These are phyloP conservation scores for Aaosphaeria pasadenensis DNA, from an alignment of 2,329 filamentous ascomycete species.

Conservation along the genomic window DNA sequence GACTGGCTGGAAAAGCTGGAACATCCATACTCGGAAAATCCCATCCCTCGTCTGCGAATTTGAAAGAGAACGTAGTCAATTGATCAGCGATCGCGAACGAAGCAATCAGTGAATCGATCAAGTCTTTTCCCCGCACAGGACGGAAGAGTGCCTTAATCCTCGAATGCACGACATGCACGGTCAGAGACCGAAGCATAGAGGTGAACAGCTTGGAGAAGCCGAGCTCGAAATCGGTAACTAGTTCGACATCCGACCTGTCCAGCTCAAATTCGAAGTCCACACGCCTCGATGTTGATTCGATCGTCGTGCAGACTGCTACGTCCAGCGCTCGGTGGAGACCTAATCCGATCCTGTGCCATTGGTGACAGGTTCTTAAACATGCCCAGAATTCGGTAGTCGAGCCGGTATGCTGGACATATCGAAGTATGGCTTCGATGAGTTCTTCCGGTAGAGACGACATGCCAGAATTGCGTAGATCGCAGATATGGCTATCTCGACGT, in stretches of 20 bases:
- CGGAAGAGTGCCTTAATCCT: slow-evolving; percentile 2
- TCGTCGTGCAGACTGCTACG: slow-evolving; percentile 2
- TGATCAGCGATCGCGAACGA: slow-evolving; percentile 1
- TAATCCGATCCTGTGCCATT: slow-evolving; percentile 12
- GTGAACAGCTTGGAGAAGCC: slow-evolving; percentile 7
- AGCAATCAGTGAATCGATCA: slow-evolving; percentile 4
- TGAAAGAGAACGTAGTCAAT: slow-evolving; percentile 10
- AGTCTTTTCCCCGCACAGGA: not conserved
- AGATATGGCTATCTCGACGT: too few relatives aligned
- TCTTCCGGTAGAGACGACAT: slow-evolving; percentile 7
- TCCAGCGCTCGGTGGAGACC: slow-evolving; percentile 6
- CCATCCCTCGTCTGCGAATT: slow-evolving; percentile 10
- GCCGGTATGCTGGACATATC: slow-evolving; percentile 2
- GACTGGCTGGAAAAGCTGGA: slow-evolving; percentile 8
- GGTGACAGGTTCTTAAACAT: slow-evolving; percentile 7
- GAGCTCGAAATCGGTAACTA: slow-evolving; percentile 1
- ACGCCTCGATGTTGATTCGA: slow-evolving; percentile 9
- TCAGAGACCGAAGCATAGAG: slow-evolving; percentile 8
- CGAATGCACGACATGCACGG: slow-evolving; percentile 8
- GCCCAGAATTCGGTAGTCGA: slow-evolving; percentile 3
- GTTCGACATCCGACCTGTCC: not conserved
- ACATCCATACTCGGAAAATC: slow-evolving; percentile 11
- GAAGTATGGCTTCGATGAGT: slow-evolving; percentile 6
- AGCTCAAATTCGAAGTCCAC: slow-evolving; percentile 3
- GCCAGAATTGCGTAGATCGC: too few relatives aligned